Base-by-base conservation (phyloP, 2,329 filamentous ascomycete genomes). In the Periconia sp. region DNA sequence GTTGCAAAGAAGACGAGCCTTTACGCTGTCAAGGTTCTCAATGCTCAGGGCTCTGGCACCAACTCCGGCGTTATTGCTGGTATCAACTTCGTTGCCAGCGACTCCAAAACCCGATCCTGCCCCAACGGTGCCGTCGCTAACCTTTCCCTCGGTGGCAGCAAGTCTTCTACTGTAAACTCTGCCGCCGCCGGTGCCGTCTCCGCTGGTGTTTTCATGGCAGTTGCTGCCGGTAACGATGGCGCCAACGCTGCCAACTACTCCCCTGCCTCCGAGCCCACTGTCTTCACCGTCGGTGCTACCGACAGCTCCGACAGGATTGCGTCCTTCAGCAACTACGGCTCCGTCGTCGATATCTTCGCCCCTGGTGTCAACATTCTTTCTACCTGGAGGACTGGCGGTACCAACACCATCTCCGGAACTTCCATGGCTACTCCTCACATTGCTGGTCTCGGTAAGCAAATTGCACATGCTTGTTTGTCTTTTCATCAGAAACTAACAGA, bases 381-480 rank as follows among this genome's bases (percentile, higher is more conserved):
- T 60, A 78, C 84, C 46, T 85, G 71, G 72, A 61, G 63, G 45
- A 66, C 77, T 47, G 71, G 74, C 47, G 74, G 73, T 48, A 47
- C 43, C 19, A 77, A 77, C 60, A 77, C 73, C 54, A 81, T 86
- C 64, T 82, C 79, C 18, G 86, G 85, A 48, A 88, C 86, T 19
- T 84, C 80, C 50, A 87, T 87, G 85, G 87, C 87, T 47, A 81
- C 82, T 37, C 88, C 88, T 15, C 87, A 90, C 69, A 79, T 90
- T 55, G 82, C 85, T 48, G 88, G 88, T 59, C 80, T 90, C n/a
- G 85, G 82, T 37, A 37, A 13, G 33, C 15, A 27, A 27, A n/a
- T 37, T n/a, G 33, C 33, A 13, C 10, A 37, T 37, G 33, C 23
- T 27, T 8, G 23, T 27, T 27, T 27, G 8, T 37, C 33, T 37